These are phyloP conservation scores for Favolaschia claudopus DNA, from an alignment of 768 basidiomycete genomes.

Conservation along the genomic window DNA sequence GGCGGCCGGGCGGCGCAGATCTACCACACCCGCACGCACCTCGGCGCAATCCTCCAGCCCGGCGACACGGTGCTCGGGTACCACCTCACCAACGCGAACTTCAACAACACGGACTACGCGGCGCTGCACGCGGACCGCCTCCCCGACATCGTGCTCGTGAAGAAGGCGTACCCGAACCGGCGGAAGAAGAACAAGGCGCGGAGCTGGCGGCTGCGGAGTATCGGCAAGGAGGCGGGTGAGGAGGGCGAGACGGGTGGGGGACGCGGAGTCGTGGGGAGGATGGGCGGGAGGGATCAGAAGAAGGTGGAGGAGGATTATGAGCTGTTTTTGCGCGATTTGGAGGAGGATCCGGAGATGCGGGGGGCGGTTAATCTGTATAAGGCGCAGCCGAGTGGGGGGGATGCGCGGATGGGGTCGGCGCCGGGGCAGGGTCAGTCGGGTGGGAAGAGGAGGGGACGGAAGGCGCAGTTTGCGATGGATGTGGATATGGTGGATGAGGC, in stretches of 20 bases:
- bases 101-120: constrained; percentile 89
- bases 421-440: constrained; percentile 42
- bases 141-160: constrained; percentile 92
- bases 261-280: constrained; percentile 86
- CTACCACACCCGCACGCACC: constrained; percentile 95
- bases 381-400: constrained; percentile 48
- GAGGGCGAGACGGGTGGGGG: constrained; percentile 80
- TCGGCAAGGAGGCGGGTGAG: constrained; percentile 91
- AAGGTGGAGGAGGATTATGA: constrained; percentile 99
- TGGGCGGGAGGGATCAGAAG: constrained; percentile 89
- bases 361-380: constrained; percentile 89
- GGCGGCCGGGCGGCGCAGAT: constrained; percentile 73
- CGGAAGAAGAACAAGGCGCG: constrained; percentile 89
- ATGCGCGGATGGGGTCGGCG: constrained; percentile 61
- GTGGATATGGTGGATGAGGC: constrained; percentile 55
- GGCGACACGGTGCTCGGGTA: constrained; percentile 95
- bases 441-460: constrained; percentile 43
- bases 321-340: constrained; percentile 90
- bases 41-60: constrained; percentile 90
- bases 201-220: constrained; percentile 89
- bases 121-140: constrained; percentile 68
- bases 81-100: constrained; percentile 88
- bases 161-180: constrained; percentile 94
- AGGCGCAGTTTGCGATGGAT: constrained; percentile 69
- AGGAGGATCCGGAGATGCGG: constrained; percentile 94